phyloP scores from a whole-genome alignment of 306 rosid species.

The Fragaria vesca region DNA sequence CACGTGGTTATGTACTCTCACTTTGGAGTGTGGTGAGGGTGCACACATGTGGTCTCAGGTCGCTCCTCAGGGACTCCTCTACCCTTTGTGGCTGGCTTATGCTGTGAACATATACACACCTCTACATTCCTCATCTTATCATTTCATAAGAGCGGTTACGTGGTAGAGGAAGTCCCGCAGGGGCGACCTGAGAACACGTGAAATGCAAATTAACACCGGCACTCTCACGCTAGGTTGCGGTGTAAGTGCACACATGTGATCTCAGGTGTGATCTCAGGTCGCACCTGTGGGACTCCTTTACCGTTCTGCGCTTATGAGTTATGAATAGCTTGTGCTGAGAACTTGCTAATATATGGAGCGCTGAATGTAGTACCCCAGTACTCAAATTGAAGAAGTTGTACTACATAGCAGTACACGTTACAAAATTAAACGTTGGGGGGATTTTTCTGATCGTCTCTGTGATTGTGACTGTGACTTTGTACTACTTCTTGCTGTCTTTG shows the following conservation, averaged over 20 bases:
- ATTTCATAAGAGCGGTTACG: background rate
- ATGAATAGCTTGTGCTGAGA: background rate
- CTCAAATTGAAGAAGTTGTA: background rate
- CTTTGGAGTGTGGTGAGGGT: background rate
- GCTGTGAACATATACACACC: background rate
- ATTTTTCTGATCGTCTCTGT: background rate
- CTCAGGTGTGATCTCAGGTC: slow-evolving; percentile 65
- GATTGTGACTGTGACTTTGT: slow-evolving; percentile 6
- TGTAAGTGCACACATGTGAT: slow-evolving; percentile 40
- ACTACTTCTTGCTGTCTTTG: slow-evolving; percentile 6
- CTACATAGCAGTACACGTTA: slow-evolving; percentile 8
- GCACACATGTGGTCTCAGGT: slow-evolving; percentile 55
- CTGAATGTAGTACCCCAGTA: slow-evolving; percentile 1
- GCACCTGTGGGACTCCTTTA: slow-evolving; percentile 53
- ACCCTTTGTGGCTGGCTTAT: slow-evolving; percentile 20
- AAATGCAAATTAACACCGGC: background rate
- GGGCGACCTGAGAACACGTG: slow-evolving; percentile 98
- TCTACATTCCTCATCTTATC: background rate
- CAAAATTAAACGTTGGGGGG: background rate
- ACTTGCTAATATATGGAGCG: background rate
- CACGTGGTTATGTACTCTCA: slow-evolving; percentile 29
- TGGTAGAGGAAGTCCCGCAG: slow-evolving; percentile 43
- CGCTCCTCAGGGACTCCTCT: slow-evolving; percentile 52
- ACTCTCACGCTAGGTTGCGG: background rate
- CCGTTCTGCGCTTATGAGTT: slow-evolving; percentile 15